Evolutionary conservation across 352 stramenopile species (phyloP).

Genomic region (Globisporangium middletonii): DNA sequence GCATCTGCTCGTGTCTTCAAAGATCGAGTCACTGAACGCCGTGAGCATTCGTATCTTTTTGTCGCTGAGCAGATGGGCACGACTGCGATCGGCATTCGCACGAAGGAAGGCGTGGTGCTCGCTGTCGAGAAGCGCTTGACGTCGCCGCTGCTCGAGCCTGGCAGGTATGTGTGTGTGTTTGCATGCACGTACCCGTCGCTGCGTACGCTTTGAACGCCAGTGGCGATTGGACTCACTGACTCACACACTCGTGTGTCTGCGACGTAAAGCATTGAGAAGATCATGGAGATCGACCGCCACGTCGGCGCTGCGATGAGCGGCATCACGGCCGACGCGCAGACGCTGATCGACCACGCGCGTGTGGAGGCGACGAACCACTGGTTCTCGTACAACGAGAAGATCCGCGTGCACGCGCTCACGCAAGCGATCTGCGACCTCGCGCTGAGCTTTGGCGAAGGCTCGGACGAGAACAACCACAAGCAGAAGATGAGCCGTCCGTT

Average conservation of each 20-base stretch:
- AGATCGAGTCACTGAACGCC: neutral
- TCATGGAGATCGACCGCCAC: slow-evolving; percentile 99
- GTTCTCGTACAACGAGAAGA: slow-evolving; percentile 98
- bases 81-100: slow-evolving; percentile 97
- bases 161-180: slow-evolving; percentile 35
- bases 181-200: neutral
- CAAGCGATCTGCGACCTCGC: slow-evolving; percentile 98
- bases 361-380: slow-evolving; percentile 98
- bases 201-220: neutral
- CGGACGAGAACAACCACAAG: slow-evolving; percentile 93
- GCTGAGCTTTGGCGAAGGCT: slow-evolving; percentile 93
- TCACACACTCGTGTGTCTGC: neutral
- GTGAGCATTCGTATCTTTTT: neutral
- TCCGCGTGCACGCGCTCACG: slow-evolving; percentile 97
- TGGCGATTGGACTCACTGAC: neutral
- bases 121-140: slow-evolving; percentile 99
- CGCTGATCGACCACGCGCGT: slow-evolving; percentile 98
- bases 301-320: slow-evolving; percentile 98
- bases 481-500: slow-evolving; percentile 99
- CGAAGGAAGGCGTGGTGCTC: slow-evolving; percentile 96
- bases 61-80: slow-evolving; percentile 87
- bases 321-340: slow-evolving; percentile 97
- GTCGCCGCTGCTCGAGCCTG: slow-evolving; percentile 93
- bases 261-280: slow-evolving; percentile 96
- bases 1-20: neutral